These are phyloP conservation scores for Ogataea dorogensis DNA, from an alignment of 805 yeast genomes.

Conservation along the genomic window DNA sequence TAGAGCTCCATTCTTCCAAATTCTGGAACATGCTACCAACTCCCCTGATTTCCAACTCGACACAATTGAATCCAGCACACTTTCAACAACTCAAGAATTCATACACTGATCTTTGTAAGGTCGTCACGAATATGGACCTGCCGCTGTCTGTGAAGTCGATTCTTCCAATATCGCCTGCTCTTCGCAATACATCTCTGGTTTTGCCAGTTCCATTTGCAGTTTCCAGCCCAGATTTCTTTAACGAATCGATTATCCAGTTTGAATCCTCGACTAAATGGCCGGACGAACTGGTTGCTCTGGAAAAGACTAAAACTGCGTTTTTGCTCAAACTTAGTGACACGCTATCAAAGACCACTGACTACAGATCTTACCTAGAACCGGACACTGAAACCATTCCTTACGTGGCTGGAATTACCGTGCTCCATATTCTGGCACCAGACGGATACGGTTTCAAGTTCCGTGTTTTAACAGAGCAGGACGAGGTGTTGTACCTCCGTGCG, in stretches of 20 bases:
- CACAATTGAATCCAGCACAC: slow-evolving; percentile 43
- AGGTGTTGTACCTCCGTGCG: slow-evolving; percentile 66
- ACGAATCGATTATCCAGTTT: slow-evolving; percentile 79
- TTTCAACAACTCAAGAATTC: slow-evolving; percentile 46
- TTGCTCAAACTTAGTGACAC: slow-evolving; percentile 59
- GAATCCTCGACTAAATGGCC: slow-evolving; percentile 96
- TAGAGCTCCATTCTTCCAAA: slow-evolving; percentile 39
- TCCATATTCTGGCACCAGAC: slow-evolving; percentile 76
- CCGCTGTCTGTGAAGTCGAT: slow-evolving; percentile 75
- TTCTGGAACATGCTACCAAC: slow-evolving; percentile 56
- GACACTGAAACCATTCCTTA: slow-evolving; percentile 66
- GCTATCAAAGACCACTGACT: slow-evolving; percentile 50
- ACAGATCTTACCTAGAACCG: slow-evolving; percentile 57
- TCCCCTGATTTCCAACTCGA: slow-evolving; percentile 54
- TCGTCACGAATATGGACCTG: slow-evolving; percentile 48
- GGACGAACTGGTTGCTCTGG: slow-evolving; percentile 79
- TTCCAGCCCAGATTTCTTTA: slow-evolving; percentile 74
- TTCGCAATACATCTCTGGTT: slow-evolving; percentile 72
- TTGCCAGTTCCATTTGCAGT: slow-evolving; percentile 82
- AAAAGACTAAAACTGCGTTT: slow-evolving; percentile 88
- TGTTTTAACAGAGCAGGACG: slow-evolving; percentile 82
- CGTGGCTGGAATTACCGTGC: slow-evolving; percentile 53
- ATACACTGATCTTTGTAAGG: slow-evolving; percentile 50
- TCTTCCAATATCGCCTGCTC: slow-evolving; percentile 68
- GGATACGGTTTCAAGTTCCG: slow-evolving; percentile 85